Conservation (phyloP, 345 rosid species). For the Ceriops zippeliana region DNA sequence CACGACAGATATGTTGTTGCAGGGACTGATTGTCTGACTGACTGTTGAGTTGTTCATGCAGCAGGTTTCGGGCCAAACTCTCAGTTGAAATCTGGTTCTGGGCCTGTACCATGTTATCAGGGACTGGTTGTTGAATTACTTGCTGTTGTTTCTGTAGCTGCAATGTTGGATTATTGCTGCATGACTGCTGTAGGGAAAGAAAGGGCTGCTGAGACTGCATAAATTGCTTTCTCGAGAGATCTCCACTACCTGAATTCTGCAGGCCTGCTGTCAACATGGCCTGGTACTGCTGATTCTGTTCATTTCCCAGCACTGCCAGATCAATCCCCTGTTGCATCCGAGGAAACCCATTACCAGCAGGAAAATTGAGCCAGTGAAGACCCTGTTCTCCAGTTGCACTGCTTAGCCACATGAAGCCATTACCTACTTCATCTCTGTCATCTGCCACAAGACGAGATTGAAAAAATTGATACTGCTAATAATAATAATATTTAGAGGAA, state of each 20-base stretch:
- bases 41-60: conserved; percentile 49
- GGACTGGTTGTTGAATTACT: conserved; percentile 40
- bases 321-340: conserved; percentile 75
- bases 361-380: conserved; percentile 52
- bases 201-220: conserved; percentile 59
- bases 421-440: conserved; percentile 50
- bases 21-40: conserved; percentile 43
- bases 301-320: conserved; percentile 48
- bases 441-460: conserved; percentile 35
- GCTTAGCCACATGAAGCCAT: conserved; percentile 54
- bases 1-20: conserved; percentile 39
- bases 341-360: conserved; percentile 48
- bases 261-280: conserved; percentile 56
- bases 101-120: conserved; percentile 42
- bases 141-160: conserved; percentile 53
- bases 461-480: no score
- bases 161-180: conserved; percentile 40
- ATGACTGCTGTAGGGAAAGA: conserved; percentile 57
- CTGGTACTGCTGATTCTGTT: conserved; percentile 59
- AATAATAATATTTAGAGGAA: no score
- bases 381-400: conserved; percentile 66
- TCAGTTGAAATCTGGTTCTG: conserved; percentile 47
- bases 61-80: conserved; percentile 39
- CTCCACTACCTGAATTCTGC: conserved; percentile 50
- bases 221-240: conserved; percentile 54